Conservation (phyloP, 192 early-diverging fungal species). For the Entophlyctis luteolus region DNA sequence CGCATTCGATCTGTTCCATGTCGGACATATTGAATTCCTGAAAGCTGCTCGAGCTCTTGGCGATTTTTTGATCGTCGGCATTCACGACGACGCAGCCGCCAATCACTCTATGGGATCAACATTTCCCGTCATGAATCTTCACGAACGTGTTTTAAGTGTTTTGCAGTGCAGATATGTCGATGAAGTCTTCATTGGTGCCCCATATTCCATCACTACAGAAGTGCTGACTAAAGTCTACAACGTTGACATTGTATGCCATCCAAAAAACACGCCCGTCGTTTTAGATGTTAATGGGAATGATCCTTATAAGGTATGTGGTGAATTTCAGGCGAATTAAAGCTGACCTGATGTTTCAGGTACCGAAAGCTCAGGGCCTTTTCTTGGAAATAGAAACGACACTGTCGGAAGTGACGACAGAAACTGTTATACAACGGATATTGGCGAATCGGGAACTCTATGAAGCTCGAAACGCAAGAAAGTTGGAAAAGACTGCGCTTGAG, state of each 20-base stretch:
- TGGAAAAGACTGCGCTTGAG: constrained; percentile 46
- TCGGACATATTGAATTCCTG: constrained; percentile 92
- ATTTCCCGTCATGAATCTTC: constrained; percentile 92
- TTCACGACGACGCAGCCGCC: constrained; percentile 87
- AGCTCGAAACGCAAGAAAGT: constrained; percentile 47
- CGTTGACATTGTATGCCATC: constrained; percentile 76
- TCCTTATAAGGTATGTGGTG: constrained; percentile 63
- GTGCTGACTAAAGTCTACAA: constrained; percentile 83
- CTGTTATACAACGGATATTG: constrained; percentile 87
- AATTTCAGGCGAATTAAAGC: background rate
- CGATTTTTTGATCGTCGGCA: constrained; percentile 87
- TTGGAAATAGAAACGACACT: constrained; percentile 72
- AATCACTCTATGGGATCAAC: constrained; percentile 82
- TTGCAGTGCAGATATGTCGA: constrained; percentile 90
- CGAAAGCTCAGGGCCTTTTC: constrained; percentile 77
- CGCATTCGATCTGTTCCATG: constrained; percentile 93
- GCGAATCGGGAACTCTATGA: constrained; percentile 68
- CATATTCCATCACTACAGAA: constrained; percentile 80
- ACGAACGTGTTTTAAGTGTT: constrained; percentile 91
- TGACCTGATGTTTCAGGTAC: constrained; percentile 44
- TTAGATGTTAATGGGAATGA: constrained; percentile 72
- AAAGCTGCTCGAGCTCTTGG: constrained; percentile 78
- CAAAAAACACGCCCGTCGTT: constrained; percentile 56
- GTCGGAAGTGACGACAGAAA: constrained; percentile 74
- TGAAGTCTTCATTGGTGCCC: constrained; percentile 90